Conservation (phyloP, 192 early-diverging fungal genomes). For the Tieghemiomyces parasiticus region DNA sequence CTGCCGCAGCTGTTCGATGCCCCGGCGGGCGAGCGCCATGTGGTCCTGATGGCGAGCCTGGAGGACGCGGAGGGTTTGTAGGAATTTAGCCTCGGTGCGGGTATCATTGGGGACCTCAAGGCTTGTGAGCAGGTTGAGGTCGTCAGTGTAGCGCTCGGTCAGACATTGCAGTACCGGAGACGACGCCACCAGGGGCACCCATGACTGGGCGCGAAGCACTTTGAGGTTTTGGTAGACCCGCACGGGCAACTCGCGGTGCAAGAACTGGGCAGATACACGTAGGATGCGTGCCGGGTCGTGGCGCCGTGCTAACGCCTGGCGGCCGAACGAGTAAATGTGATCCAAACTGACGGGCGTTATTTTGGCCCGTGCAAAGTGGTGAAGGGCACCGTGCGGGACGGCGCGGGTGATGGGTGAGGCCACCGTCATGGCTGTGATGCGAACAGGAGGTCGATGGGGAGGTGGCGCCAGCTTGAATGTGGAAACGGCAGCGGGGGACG, state of each 20-base stretch:
- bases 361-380: background rate
- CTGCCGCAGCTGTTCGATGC: conserved; percentile 24
- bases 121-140: conserved; percentile 25
- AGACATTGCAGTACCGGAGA: conserved; percentile 30
- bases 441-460: too few relatives aligned
- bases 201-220: conserved; percentile 26
- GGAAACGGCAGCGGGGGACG: too few relatives aligned
- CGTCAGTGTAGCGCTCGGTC: conserved; percentile 31
- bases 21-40: conserved; percentile 23
- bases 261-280: conserved; percentile 30
- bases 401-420: background rate
- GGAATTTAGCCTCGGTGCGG: conserved; percentile 23
- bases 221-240: conserved; percentile 37
- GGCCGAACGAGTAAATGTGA: conserved; percentile 2
- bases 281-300: conserved; percentile 8
- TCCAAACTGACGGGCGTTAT: conserved; percentile 1
- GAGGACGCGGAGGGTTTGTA: conserved; percentile 21
- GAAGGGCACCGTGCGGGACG: background rate
- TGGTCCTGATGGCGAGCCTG: conserved; percentile 19
- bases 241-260: conserved; percentile 38
- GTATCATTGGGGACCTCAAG: conserved; percentile 19
- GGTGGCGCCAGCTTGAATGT: too few relatives aligned
- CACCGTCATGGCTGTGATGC: background rate
- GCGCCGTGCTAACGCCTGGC: background rate
- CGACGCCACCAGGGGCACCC: conserved; percentile 25